Percentiles rank a stretch among this genome's conserved stretches.
These are phyloP conservation scores for Claviceps pazoutovae DNA, from an alignment of 2,329 filamentous ascomycete species.

Conservation along the genomic window DNA sequence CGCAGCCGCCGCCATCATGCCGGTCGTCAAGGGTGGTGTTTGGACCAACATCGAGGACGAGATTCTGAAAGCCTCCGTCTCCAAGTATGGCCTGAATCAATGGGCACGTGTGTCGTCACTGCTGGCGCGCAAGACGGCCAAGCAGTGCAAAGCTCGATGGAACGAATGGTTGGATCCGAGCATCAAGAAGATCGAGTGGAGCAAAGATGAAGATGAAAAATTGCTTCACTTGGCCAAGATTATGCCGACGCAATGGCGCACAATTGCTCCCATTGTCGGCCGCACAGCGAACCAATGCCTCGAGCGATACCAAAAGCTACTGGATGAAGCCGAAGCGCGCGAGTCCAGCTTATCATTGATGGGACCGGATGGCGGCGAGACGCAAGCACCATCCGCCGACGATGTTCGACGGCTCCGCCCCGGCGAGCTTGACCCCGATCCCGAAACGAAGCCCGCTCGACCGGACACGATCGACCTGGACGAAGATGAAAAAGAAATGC, in stretches of 20 bases:
- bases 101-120: constrained; percentile 98
- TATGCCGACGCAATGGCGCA: constrained; percentile 98
- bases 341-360: constrained; percentile 74
- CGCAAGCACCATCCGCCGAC: constrained; percentile 76
- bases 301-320: constrained; percentile 88
- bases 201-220: constrained; percentile 96
- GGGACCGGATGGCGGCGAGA: constrained; percentile 76
- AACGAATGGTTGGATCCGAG: constrained; percentile 95
- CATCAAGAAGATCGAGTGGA: constrained; percentile 99
- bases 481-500: constrained; percentile 98
- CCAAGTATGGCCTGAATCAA: constrained; percentile 90
- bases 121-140: constrained; percentile 90
- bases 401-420: constrained; percentile 80
- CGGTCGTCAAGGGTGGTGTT: constrained; percentile 60
- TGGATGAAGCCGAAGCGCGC: constrained; percentile 87
- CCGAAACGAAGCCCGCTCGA: constrained; percentile 86
- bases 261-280: constrained; percentile 91
- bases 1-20: constrained; percentile 33
- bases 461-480: constrained; percentile 97
- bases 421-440: constrained; percentile 92
- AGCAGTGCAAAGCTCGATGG: constrained; percentile 99
- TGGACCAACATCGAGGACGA: constrained; percentile 80
- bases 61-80: constrained; percentile 89
- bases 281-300: constrained; percentile 94
- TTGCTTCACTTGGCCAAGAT: constrained; percentile 91